Percentiles rank a stretch among this genome's conserved stretches.
Evolutionary conservation across 352 stramenopile genomes (phyloP).

Genomic region (Phytophthora vignae): DNA sequence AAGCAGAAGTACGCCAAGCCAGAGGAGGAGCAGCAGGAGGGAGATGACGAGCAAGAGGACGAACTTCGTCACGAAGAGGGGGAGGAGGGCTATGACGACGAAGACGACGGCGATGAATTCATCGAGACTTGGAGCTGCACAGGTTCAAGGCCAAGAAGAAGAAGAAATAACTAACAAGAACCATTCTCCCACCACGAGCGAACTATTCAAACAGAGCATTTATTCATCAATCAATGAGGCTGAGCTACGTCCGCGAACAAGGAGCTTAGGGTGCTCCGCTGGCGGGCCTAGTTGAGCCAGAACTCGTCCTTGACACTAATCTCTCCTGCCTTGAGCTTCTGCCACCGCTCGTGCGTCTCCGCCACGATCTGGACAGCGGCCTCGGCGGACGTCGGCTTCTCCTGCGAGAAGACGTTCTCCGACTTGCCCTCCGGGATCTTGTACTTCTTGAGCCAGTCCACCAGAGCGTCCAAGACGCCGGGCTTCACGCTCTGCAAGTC

Average conservation of each 20-base stretch:
- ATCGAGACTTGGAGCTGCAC: slow-evolving; percentile 44
- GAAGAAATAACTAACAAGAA: slow-evolving; percentile 17
- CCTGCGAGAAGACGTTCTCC: slow-evolving; percentile 93
- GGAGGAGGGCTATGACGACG: slow-evolving; percentile 15
- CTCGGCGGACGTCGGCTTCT: slow-evolving; percentile 57
- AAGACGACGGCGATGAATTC: slow-evolving; percentile 17
- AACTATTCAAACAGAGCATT: slow-evolving; percentile 41
- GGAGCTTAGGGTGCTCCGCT: slow-evolving; percentile 15
- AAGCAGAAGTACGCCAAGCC: slow-evolving; percentile 62
- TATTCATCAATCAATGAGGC: slow-evolving; percentile 33
- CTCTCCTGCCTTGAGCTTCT: slow-evolving; percentile 69
- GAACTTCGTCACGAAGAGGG: no score
- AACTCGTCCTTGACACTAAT: slow-evolving; percentile 74
- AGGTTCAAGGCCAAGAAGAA: slow-evolving; percentile 46
- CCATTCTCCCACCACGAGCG: not conserved
- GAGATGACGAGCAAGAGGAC: slow-evolving; percentile 21
- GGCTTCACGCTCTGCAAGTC: slow-evolving; percentile 95
- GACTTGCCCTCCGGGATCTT: slow-evolving; percentile 98
- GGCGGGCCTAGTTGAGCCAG: slow-evolving; percentile 49
- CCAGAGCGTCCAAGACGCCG: slow-evolving; percentile 87
- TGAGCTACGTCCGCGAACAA: slow-evolving; percentile 30
- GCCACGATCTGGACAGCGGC: slow-evolving; percentile 73
- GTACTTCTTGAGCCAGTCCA: slow-evolving; percentile 98
- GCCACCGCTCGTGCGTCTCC: slow-evolving; percentile 77
- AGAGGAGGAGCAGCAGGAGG: slow-evolving; percentile 7